These are phyloP conservation scores for Alloteropsis semialata DNA, from an alignment of 176 grass and related monocot genomes.

Conservation along the genomic window DNA sequence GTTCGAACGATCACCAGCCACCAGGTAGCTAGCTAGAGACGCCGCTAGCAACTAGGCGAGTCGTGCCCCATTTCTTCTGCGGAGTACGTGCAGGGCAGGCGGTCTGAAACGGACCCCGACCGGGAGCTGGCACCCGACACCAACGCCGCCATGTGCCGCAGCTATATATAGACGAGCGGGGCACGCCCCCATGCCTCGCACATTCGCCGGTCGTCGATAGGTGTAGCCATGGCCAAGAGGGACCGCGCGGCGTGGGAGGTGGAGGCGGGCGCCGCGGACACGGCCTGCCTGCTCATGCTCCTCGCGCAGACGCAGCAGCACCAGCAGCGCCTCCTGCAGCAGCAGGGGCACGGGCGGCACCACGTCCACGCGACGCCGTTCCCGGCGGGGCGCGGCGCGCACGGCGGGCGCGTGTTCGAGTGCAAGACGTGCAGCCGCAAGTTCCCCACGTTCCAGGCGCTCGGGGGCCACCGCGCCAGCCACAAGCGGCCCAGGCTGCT, in stretches of 20 bases:
- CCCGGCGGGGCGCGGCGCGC: neutral
- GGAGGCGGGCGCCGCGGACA: slow-evolving; percentile 41
- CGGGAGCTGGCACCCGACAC: neutral
- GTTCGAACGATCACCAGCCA: neutral
- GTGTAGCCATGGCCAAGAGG: slow-evolving; percentile 47
- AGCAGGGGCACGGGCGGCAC: neutral
- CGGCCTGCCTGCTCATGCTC: slow-evolving; percentile 65
- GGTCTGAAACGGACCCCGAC: slow-evolving; percentile 1
- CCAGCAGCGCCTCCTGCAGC: neutral
- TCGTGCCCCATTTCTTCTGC: slow-evolving; percentile 10
- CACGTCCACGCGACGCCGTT: neutral
- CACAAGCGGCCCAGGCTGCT: slow-evolving; percentile 53
- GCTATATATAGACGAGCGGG: neutral
- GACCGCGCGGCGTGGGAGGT: slow-evolving; percentile 24
- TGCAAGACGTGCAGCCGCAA: slow-evolving; percentile 88
- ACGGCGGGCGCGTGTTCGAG: slow-evolving; percentile 61
- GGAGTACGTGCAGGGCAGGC: slow-evolving; percentile 5
- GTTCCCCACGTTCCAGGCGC: slow-evolving; percentile 93
- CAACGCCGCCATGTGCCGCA: neutral
- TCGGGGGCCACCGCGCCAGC: slow-evolving; percentile 88
- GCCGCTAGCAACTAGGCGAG: neutral
- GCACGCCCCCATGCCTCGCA: neutral
- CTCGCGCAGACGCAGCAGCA: slow-evolving; percentile 43
- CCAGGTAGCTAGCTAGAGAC: neutral
- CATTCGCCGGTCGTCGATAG: neutral